phyloP scores from a whole-genome alignment of 225 moss, liverwort and hornwort genomes.

The Bryum argenteum region DNA sequence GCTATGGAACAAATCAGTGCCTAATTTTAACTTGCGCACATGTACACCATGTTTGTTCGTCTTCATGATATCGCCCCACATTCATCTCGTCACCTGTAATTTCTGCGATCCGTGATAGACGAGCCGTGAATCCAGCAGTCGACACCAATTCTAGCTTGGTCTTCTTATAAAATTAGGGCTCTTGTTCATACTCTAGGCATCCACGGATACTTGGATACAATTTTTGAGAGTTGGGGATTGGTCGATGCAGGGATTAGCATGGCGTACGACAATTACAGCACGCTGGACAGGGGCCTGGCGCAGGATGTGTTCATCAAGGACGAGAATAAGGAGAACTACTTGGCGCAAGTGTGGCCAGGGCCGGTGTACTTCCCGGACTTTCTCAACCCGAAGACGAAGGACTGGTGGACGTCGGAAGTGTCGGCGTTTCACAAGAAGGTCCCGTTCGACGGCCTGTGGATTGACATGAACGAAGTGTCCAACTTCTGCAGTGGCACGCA shows the following conservation, averaged over 20 bases:
- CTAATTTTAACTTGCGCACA: not conserved
- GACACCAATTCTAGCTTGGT: no score
- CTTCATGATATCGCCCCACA: no score
- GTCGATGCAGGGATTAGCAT: constrained; percentile 68
- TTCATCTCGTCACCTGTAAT: no score
- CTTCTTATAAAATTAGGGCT: no score
- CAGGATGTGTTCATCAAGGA: constrained; percentile 73
- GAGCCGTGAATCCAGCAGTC: no score
- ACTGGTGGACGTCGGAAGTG: constrained; percentile 56
- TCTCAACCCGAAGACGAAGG: constrained; percentile 45
- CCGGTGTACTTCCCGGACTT: constrained; percentile 92
- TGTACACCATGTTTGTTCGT: no score
- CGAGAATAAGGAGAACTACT: constrained; percentile 45
- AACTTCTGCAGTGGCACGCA: constrained; percentile 82
- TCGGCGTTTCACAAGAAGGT: constrained; percentile 56
- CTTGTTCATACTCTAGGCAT: no score
- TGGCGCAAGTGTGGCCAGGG: constrained; percentile 96
- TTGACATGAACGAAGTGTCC: constrained; percentile 94
- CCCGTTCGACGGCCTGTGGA: constrained; percentile 87
- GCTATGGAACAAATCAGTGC: not conserved
- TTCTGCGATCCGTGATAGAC: no score
- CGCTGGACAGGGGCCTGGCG: constrained; percentile 61
- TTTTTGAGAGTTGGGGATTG: no score
- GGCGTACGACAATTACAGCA: constrained; percentile 64
- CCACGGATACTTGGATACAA: no score